A percentile compares a stretch with the other conserved stretches of the same genome.
These are phyloP conservation scores for Apiotrichum brassicae DNA, from an alignment of 1,284 basidiomycete species.

Conservation along the genomic window DNA sequence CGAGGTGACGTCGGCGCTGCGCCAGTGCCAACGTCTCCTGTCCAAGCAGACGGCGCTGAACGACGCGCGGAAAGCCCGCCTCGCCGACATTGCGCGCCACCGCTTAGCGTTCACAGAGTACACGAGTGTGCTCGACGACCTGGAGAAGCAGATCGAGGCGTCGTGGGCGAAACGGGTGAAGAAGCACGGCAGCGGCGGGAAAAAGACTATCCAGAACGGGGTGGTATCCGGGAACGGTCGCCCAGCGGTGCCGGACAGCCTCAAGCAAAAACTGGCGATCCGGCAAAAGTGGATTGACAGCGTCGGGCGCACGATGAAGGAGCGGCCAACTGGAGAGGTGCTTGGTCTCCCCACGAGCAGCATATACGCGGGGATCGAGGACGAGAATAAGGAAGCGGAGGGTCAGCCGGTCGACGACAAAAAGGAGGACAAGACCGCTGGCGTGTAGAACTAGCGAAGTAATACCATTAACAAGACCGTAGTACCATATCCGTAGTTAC, in stretches of 20 bases:
- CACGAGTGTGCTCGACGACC: conserved; percentile 65
- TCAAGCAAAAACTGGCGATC: conserved; percentile 63
- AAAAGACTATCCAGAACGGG: conserved; percentile 47
- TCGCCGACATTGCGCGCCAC: conserved; percentile 72
- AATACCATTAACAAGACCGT: too few relatives aligned
- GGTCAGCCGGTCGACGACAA: too few relatives aligned
- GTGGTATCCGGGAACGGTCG: conserved; percentile 52
- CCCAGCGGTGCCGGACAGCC: conserved; percentile 59
- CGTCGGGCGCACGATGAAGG: conserved; percentile 63
- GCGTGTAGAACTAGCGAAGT: conserved; percentile 10
- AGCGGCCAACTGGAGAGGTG: conserved; percentile 59
- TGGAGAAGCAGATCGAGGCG: conserved; percentile 69
- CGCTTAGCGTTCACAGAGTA: conserved; percentile 87
- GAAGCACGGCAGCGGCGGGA: conserved; percentile 52
- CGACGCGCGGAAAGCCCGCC: conserved; percentile 68
- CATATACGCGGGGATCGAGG: conserved; percentile 66
- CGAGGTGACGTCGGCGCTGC: conserved; percentile 81
- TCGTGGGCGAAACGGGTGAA: conserved; percentile 49
- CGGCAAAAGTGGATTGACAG: conserved; percentile 65
- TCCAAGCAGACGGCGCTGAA: conserved; percentile 70
- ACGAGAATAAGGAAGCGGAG: conserved; percentile 46
- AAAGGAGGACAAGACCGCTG: conserved; percentile 40
- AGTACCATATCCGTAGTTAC: too few relatives aligned
- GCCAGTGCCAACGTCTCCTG: conserved; percentile 78
- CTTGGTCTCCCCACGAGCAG: conserved; percentile 67